Conservation (phyloP, 2,329 filamentous ascomycete genomes). For the Aquanectria penicillioides region DNA sequence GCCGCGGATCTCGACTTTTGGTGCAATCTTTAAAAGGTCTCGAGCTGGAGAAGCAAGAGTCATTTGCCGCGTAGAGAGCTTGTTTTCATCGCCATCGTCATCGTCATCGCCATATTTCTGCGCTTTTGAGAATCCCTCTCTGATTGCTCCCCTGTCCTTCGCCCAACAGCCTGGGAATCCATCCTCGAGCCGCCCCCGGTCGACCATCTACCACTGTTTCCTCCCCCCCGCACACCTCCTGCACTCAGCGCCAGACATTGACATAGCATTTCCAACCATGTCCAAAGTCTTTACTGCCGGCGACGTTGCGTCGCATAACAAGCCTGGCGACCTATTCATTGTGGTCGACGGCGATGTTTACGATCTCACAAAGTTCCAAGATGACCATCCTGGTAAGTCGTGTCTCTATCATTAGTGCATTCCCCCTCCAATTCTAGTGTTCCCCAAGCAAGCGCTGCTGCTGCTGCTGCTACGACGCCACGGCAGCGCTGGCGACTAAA, state of each 20-base stretch:
- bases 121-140: too few species aligned
- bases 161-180: too few species aligned
- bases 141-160: constrained; percentile 1
- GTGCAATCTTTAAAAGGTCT: neutral
- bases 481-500: neutral
- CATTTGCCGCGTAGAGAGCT: too few species aligned
- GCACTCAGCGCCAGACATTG: constrained; percentile 7
- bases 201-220: neutral
- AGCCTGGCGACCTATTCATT: constrained; percentile 85
- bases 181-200: too few species aligned
- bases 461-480: neutral
- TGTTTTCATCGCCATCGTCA: neutral
- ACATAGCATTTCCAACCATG: constrained; percentile 65
- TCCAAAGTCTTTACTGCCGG: constrained; percentile 84
- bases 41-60: constrained; percentile 8
- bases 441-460: neutral
- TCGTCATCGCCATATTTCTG: too few species aligned
- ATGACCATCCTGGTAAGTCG: constrained; percentile 80
- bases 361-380: constrained; percentile 88
- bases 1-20: constrained; percentile 6
- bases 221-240: neutral
- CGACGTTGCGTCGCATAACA: constrained; percentile 94
- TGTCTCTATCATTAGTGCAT: neutral
- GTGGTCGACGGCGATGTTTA: constrained; percentile 96
- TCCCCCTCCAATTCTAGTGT: neutral